Percentiles rank a stretch among this genome's conserved stretches.
Evolutionary conservation across 306 rosid genomes (phyloP).

Genomic region (Prunus mongolica): DNA sequence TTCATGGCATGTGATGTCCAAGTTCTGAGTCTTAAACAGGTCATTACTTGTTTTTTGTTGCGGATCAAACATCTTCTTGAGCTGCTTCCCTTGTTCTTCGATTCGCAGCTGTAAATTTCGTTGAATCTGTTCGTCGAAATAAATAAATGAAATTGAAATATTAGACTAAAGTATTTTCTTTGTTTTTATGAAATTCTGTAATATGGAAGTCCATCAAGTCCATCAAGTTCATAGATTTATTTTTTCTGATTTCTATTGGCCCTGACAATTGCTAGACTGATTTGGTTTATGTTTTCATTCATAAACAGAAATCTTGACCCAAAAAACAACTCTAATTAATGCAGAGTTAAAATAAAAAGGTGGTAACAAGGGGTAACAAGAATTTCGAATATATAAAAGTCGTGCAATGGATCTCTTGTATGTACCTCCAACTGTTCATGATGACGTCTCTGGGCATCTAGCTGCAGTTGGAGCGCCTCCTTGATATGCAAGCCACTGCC

Average conservation of each 20-base stretch:
- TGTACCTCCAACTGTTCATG: conserved; percentile 91
- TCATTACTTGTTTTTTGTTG: conserved; percentile 26
- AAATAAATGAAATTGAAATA: neutral
- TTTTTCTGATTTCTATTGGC: no score
- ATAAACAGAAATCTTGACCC: no score
- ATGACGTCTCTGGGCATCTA: conserved; percentile 83
- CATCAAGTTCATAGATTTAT: neutral
- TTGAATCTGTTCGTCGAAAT: conserved; percentile 25
- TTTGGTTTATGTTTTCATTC: no score
- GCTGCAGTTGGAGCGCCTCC: conserved; percentile 85
- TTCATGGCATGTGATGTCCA: conserved; percentile 10
- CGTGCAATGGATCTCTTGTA: no score
- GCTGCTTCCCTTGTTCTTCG: conserved; percentile 47
- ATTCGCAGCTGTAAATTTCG: conserved; percentile 37
- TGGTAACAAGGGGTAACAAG: neutral
- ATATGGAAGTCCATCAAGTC: neutral
- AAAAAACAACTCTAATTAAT: neutral
- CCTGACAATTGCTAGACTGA: no score
- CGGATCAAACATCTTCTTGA: conserved; percentile 42
- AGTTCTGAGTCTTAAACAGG: conserved; percentile 13
- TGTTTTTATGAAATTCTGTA: neutral
- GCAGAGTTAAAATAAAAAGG: no score
- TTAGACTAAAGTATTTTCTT: neutral
- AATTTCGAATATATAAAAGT: no score
- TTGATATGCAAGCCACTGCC: conserved; percentile 71